Conservation (phyloP, 352 stramenopile species). For the Globisporangium perplexum region DNA sequence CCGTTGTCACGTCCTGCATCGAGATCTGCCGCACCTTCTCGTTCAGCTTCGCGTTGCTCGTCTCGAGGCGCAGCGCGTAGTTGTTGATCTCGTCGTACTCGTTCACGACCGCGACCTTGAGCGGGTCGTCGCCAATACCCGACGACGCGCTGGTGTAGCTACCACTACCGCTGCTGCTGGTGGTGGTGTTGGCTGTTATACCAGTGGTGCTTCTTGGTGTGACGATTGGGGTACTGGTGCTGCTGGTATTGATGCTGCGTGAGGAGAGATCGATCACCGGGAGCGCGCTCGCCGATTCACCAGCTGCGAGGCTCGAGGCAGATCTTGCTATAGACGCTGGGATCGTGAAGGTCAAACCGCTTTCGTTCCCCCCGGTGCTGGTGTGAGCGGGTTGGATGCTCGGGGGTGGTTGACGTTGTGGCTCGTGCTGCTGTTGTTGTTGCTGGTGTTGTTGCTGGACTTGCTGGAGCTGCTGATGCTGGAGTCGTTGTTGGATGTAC, state of each 20-base stretch:
- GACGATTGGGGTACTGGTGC: no score
- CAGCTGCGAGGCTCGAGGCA: neutral
- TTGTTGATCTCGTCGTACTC: conserved; percentile 20
- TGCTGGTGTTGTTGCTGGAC: conserved; percentile 4
- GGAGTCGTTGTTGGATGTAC: no score
- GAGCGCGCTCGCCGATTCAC: neutral
- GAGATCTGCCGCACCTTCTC: no score
- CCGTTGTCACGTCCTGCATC: no score
- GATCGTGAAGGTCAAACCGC: neutral
- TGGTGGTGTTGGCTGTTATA: neutral
- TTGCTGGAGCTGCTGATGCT: conserved; percentile 3
- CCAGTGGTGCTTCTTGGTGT: neutral
- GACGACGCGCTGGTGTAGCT: conserved; percentile 2
- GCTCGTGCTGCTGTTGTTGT: conserved; percentile 12
- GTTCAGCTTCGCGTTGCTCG: no score
- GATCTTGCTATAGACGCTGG: neutral
- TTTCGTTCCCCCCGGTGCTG: neutral
- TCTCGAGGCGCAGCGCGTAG: conserved; percentile 11
- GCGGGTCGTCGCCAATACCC: conserved; percentile 12
- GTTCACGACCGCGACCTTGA: conserved; percentile 16
- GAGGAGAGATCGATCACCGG: neutral
- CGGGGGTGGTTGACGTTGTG: conserved; percentile 5
- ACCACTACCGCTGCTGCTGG: conserved; percentile 11
- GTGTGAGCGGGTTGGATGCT: neutral
- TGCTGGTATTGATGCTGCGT: neutral